These are phyloP conservation scores for Micractinium sp. DNA, from an alignment of 139 green algal genomes.

Conservation along the genomic window DNA sequence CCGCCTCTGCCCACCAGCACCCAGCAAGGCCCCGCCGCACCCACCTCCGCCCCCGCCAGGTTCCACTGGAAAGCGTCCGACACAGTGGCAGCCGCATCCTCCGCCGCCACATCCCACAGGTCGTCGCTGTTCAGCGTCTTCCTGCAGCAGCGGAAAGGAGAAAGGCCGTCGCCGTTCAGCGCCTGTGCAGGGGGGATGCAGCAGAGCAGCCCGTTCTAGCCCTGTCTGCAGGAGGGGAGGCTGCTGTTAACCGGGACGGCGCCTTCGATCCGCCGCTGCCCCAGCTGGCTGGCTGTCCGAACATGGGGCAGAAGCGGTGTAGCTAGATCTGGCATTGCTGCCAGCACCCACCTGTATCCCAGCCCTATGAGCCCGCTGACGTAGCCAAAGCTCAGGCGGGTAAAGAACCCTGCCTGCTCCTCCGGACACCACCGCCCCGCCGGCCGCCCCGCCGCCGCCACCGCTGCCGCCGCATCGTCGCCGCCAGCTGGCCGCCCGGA, in stretches of 20 bases:
- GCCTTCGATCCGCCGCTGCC: too few relatives aligned
- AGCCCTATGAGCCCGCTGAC: conserved; percentile 13
- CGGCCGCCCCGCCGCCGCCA: background rate
- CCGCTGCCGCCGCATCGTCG: too few relatives aligned
- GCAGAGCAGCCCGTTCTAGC: background rate
- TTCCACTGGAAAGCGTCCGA: conserved; percentile 53
- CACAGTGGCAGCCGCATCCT: conserved; percentile 62
- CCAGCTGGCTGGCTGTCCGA: too few relatives aligned
- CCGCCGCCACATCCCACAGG: conserved; percentile 74
- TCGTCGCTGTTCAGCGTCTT: conserved; percentile 82
- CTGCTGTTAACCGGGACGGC: too few relatives aligned
- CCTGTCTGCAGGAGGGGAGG: too few relatives aligned
- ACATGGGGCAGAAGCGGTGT: too few relatives aligned
- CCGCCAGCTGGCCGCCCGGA: background rate
- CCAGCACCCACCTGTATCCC: too few relatives aligned
- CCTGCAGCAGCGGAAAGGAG: background rate
- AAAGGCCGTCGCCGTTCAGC: too few relatives aligned
- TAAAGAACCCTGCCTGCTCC: conserved; percentile 62
- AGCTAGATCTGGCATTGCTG: too few relatives aligned
- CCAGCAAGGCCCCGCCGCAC: background rate
- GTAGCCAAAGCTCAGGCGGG: conserved; percentile 72
- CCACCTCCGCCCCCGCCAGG: conserved; percentile 52
- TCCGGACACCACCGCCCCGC: conserved; percentile 69
- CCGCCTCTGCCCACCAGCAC: conserved; percentile 39
- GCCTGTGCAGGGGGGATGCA: too few relatives aligned